These are phyloP conservation scores for Phoma herbarum DNA, from an alignment of 2,329 filamentous ascomycete genomes.

Conservation along the genomic window DNA sequence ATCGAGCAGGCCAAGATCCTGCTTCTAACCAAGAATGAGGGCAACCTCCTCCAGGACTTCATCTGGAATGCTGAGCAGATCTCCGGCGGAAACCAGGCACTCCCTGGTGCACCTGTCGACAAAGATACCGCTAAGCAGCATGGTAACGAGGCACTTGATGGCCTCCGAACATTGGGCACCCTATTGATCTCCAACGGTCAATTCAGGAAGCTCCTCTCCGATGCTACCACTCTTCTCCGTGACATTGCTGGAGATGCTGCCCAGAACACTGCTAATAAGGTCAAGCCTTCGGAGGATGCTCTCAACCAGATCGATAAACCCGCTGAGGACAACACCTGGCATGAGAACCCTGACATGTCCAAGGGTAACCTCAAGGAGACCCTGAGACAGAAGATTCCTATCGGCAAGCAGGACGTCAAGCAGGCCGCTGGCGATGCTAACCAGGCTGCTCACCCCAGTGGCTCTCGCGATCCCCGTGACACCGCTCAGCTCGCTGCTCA, in stretches of 20 bases:
- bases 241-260: constrained; percentile 94
- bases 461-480: constrained; percentile 63
- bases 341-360: constrained; percentile 81
- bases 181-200: constrained; percentile 95
- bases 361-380: constrained; percentile 74
- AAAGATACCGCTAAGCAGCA: constrained; percentile 84
- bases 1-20: constrained; percentile 86
- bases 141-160: constrained; percentile 82
- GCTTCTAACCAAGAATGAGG: constrained; percentile 91
- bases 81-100: constrained; percentile 66
- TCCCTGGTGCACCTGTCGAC: constrained; percentile 72
- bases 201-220: constrained; percentile 86
- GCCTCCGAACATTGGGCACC: constrained; percentile 85
- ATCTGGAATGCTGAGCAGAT: constrained; percentile 91
- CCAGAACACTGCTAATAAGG: constrained; percentile 74
- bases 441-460: constrained; percentile 64
- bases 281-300: constrained; percentile 81
- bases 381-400: constrained; percentile 66
- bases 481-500: constrained; percentile 61
- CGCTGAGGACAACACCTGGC: constrained; percentile 92
- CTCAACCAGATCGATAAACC: constrained; percentile 81
- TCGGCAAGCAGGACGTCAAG: constrained; percentile 65
- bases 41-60: constrained; percentile 94
- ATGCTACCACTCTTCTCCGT: constrained; percentile 80
- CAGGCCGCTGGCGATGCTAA: constrained; percentile 67